Conservation (phyloP, 164 flowering plant species). For the Saururus chinensis region DNA sequence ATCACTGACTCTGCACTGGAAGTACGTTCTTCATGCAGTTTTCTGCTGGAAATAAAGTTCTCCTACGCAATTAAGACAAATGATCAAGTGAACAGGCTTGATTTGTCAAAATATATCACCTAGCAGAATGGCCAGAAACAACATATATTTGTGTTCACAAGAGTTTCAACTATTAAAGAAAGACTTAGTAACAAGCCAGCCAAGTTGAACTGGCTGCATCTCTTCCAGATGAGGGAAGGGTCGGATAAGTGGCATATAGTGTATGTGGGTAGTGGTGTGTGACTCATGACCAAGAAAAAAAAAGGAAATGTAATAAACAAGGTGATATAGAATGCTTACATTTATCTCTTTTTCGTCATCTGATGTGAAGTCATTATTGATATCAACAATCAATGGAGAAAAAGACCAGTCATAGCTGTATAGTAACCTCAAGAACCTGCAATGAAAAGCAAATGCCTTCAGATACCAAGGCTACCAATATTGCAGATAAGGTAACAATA, state of each 20-base stretch:
- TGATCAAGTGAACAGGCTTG: background rate
- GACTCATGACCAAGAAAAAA: no score
- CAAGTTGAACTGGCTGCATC: no score
- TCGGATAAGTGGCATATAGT: no score
- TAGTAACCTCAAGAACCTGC: conserved; percentile 70
- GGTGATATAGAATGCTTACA: conserved; percentile 28
- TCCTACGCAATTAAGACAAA: conserved; percentile 32
- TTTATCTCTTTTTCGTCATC: conserved; percentile 57
- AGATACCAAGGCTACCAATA: background rate
- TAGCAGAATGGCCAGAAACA: background rate
- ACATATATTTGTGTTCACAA: no score
- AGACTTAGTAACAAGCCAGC: no score
- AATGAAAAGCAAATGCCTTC: conserved; percentile 2
- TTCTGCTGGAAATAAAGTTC: conserved; percentile 51
- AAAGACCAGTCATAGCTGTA: conserved; percentile 85
- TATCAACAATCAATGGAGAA: conserved; percentile 72
- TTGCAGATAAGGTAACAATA: background rate
- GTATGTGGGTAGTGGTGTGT: no score
- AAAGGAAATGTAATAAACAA: no score
- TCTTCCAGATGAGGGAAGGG: no score
- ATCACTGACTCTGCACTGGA: conserved; percentile 42
- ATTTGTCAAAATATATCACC: background rate
- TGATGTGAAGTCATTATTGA: conserved; percentile 55
- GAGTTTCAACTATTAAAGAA: no score
- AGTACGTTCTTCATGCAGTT: conserved; percentile 27